A percentile compares a stretch with the other conserved stretches of the same genome.
phyloP scores from a whole-genome alignment of 1,139 yeast species.

The Pichia inconspicua region DNA sequence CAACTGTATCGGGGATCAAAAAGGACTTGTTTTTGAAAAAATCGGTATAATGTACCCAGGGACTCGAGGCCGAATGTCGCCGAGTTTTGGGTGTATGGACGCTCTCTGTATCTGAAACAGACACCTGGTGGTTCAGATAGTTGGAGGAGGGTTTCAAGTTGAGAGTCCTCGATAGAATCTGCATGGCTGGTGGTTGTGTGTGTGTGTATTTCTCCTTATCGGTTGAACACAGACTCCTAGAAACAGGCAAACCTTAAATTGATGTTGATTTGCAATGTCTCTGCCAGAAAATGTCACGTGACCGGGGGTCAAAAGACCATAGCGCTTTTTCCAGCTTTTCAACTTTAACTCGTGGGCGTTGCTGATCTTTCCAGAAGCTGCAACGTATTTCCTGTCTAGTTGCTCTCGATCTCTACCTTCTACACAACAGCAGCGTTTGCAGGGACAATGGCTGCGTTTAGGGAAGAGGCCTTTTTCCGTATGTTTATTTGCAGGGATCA shows the following conservation, averaged over 20 bases:
- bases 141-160: background rate
- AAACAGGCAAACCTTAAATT: too few relatives aligned
- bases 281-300: background rate
- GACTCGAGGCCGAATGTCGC: slow-evolving; percentile 7
- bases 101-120: background rate
- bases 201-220: background rate
- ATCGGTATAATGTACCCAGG: slow-evolving; percentile 8
- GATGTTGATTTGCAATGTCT: background rate
- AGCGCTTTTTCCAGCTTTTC: too few relatives aligned
- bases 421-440: background rate
- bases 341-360: too few relatives aligned
- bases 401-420: background rate
- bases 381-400: background rate
- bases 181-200: background rate
- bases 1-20: slow-evolving; percentile 13
- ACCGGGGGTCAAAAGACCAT: background rate
- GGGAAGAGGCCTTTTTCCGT: slow-evolving; percentile 13
- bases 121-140: background rate
- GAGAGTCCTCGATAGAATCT: background rate
- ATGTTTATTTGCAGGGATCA: background rate
- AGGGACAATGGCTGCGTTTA: background rate
- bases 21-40: slow-evolving; percentile 11
- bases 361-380: too few relatives aligned
- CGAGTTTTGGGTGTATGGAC: background rate
- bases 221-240: too few relatives aligned